phyloP scores from a whole-genome alignment of 805 yeast genomes.

The Candida lessepsii region DNA sequence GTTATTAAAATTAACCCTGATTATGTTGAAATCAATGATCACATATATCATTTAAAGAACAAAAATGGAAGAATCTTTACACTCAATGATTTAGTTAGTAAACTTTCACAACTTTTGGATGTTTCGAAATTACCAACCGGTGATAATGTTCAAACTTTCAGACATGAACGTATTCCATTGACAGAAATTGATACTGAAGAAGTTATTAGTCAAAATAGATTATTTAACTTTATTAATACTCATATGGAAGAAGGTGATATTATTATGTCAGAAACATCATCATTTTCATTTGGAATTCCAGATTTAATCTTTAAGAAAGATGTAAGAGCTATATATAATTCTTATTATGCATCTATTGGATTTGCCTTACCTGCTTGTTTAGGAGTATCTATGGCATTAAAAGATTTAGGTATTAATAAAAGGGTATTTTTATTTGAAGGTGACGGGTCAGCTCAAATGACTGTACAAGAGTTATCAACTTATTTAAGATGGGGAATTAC shows the following conservation, averaged over 20 bases:
- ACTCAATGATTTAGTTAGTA: slow-evolving; percentile 31
- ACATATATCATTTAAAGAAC: slow-evolving; percentile 21
- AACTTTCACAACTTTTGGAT: slow-evolving; percentile 25
- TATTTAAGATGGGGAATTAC: slow-evolving; percentile 53
- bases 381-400: slow-evolving; percentile 75
- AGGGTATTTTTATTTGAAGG: slow-evolving; percentile 79
- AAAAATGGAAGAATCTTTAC: slow-evolving; percentile 28
- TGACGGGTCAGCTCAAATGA: slow-evolving; percentile 95
- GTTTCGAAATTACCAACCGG: slow-evolving; percentile 12
- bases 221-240: slow-evolving; percentile 33
- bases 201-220: slow-evolving; percentile 26
- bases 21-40: slow-evolving; percentile 36
- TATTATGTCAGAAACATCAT: slow-evolving; percentile 79
- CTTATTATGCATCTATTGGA: slow-evolving; percentile 83
- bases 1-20: slow-evolving; percentile 43
- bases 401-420: slow-evolving; percentile 48
- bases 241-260: slow-evolving; percentile 61
- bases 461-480: slow-evolving; percentile 77
- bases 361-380: slow-evolving; percentile 83
- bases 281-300: slow-evolving; percentile 74
- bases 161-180: neutral
- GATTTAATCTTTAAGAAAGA: slow-evolving; percentile 62
- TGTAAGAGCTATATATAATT: slow-evolving; percentile 57
- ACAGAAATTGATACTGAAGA: slow-evolving; percentile 1
- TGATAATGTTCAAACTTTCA: slow-evolving; percentile 19